Conservation (phyloP, 345 rosid species). For the Excoecaria agallocha region DNA sequence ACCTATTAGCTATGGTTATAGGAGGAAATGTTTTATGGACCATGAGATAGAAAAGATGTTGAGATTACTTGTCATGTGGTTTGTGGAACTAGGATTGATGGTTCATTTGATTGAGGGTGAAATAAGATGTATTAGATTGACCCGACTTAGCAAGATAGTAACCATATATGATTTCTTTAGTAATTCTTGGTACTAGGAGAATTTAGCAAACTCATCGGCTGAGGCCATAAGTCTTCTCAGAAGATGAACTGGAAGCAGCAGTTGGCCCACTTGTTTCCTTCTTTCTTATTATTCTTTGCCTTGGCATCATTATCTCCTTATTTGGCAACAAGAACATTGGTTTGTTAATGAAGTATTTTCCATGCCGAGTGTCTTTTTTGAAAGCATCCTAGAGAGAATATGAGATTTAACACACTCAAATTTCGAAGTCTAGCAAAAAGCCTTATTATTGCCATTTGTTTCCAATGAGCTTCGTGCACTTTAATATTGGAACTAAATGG, state of each 20-base stretch:
- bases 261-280: no score
- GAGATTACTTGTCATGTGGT: slow-evolving; percentile 3
- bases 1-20: not conserved
- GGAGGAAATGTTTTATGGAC: not conserved
- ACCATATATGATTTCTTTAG: not conserved
- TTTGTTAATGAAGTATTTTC: not conserved
- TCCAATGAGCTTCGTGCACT: not conserved
- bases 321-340: not conserved
- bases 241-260: not conserved
- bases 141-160: not conserved
- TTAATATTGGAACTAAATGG: not conserved
- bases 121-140: not conserved
- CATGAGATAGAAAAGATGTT: not conserved
- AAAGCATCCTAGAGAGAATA: not conserved
- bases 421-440: not conserved
- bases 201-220: not conserved
- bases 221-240: not conserved
- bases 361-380: not conserved
- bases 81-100: not conserved
- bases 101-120: not conserved
- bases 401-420: slow-evolving; percentile 5
- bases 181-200: not conserved
- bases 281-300: no score
- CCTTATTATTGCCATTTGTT: slow-evolving; percentile 1
- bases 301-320: not conserved